phyloP scores from a whole-genome alignment of 2,329 filamentous ascomycete species.

The Tolypocladium guangdongense region DNA sequence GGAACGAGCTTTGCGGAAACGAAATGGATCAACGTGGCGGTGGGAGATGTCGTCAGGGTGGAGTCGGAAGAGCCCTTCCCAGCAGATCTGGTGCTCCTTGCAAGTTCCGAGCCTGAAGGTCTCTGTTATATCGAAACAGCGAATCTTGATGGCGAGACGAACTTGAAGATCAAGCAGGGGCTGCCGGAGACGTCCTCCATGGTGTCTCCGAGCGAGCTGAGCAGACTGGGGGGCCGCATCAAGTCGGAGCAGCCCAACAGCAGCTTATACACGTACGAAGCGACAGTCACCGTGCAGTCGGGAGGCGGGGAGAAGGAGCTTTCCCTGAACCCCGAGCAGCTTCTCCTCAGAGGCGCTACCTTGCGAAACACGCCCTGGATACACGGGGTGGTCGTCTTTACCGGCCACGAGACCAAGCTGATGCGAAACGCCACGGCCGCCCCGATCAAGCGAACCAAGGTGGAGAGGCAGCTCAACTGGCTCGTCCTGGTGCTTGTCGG shows the following conservation, averaged over 20 bases:
- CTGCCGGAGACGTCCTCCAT: conserved; percentile 83
- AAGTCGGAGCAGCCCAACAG: conserved; percentile 97
- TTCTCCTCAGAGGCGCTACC: conserved; percentile 85
- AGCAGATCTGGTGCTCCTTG: conserved; percentile 81
- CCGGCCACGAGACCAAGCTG: conserved; percentile 91
- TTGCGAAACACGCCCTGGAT: conserved; percentile 95
- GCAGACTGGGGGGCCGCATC: conserved; percentile 73
- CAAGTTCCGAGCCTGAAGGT: conserved; percentile 93
- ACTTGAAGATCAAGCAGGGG: conserved; percentile 96
- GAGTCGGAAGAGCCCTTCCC: conserved; percentile 94
- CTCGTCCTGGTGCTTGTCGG: conserved; percentile 84
- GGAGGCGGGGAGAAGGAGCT: conserved; percentile 91
- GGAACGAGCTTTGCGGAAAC: conserved; percentile 78
- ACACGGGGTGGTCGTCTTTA: conserved; percentile 88
- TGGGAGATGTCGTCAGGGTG: conserved; percentile 87
- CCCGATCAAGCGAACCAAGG: conserved; percentile 94
- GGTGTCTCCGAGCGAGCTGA: conserved; percentile 78
- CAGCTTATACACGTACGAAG: conserved; percentile 96
- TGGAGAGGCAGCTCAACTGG: conserved; percentile 86
- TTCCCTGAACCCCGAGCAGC: conserved; percentile 79
- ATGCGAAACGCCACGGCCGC: conserved; percentile 97
- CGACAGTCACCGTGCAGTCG: conserved; percentile 80
- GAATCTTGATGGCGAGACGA: conserved; percentile 95
- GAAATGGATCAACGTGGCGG: conserved; percentile 86
- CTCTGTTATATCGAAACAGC: conserved; percentile 98